A percentile compares a stretch with the other conserved stretches of the same genome.
phyloP scores from a whole-genome alignment of 2,329 filamentous ascomycete species.

The Fusarium circinatum region DNA sequence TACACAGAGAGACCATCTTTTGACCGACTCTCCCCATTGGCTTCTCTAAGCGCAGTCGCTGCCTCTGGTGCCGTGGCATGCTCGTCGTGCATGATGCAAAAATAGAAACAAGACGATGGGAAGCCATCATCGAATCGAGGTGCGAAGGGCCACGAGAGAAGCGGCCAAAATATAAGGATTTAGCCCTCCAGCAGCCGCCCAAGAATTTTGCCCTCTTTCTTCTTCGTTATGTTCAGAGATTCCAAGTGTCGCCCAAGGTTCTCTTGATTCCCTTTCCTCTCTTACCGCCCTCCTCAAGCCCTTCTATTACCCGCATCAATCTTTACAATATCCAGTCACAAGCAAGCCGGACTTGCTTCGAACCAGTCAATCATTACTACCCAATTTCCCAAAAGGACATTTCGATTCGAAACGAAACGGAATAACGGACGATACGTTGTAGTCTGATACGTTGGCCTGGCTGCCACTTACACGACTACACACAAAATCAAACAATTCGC shows the following conservation, averaged over 20 bases:
- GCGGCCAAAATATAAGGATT: conserved; percentile 69
- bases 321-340: conserved; percentile 53
- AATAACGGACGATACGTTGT: conserved; percentile 31
- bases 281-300: conserved; percentile 49
- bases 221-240: conserved; percentile 55
- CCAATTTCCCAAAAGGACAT: conserved; percentile 33
- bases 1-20: conserved; percentile 39
- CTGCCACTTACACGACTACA: conserved; percentile 41
- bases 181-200: conserved; percentile 56
- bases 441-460: conserved; percentile 45
- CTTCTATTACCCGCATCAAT: conserved; percentile 39
- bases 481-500: conserved; percentile 29
- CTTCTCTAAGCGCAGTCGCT: conserved; percentile 58
- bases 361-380: conserved; percentile 62
- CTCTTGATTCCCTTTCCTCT: conserved; percentile 52
- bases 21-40: conserved; percentile 54
- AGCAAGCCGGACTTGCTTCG: conserved; percentile 71
- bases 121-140: conserved; percentile 44
- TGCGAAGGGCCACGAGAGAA: conserved; percentile 51
- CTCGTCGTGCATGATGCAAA: conserved; percentile 48
- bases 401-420: conserved; percentile 35
- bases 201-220: conserved; percentile 55
- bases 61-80: conserved; percentile 44
- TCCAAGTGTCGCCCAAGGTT: conserved; percentile 62
- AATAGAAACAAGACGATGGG: conserved; percentile 50